Evolutionary conservation across 1,284 basidiomycete genomes (phyloP).

Genomic region (Sanghuangporus baumii): DNA sequence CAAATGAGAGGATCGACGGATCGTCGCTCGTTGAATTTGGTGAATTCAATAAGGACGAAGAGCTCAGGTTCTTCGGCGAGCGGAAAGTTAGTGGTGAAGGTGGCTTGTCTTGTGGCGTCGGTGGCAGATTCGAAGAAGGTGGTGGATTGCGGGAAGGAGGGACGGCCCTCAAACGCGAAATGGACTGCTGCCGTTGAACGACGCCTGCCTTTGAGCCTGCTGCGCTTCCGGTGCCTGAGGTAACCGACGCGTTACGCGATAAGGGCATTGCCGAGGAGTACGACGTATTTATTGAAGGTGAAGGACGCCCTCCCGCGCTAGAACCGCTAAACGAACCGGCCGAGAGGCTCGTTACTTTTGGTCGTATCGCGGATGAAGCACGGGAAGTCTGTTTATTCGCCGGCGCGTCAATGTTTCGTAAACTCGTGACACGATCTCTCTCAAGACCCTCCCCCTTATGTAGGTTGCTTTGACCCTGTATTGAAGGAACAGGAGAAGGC

Average conservation of each 20-base stretch:
- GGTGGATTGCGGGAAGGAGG: conserved; percentile 17
- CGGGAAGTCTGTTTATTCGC: conserved; percentile 1
- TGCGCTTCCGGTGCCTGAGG: conserved; percentile 1
- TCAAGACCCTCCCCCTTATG: neutral
- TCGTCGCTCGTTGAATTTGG: conserved; percentile 6
- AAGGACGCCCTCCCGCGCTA: neutral
- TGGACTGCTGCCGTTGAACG: conserved; percentile 14
- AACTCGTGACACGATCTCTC: conserved; percentile 3
- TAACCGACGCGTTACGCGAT: conserved; percentile 10
- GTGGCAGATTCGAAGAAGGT: conserved; percentile 12
- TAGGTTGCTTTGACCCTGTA: neutral
- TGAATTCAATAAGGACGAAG: conserved; percentile 11
- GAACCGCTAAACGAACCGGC: conserved; percentile 7
- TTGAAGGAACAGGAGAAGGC: neutral
- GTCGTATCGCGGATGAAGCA: neutral
- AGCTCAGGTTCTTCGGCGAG: conserved; percentile 8
- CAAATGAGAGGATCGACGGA: conserved; percentile 13
- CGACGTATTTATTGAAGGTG: conserved; percentile 9
- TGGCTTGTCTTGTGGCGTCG: conserved; percentile 10
- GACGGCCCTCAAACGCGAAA: conserved; percentile 12
- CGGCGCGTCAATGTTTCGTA: conserved; percentile 1
- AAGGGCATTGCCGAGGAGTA: conserved; percentile 10
- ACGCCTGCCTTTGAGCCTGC: conserved; percentile 3
- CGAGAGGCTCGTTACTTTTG: conserved; percentile 10
- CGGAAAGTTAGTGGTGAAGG: conserved; percentile 16